phyloP scores from a whole-genome alignment of 176 grass and related monocot species.

The Coix lacrymajobi region DNA sequence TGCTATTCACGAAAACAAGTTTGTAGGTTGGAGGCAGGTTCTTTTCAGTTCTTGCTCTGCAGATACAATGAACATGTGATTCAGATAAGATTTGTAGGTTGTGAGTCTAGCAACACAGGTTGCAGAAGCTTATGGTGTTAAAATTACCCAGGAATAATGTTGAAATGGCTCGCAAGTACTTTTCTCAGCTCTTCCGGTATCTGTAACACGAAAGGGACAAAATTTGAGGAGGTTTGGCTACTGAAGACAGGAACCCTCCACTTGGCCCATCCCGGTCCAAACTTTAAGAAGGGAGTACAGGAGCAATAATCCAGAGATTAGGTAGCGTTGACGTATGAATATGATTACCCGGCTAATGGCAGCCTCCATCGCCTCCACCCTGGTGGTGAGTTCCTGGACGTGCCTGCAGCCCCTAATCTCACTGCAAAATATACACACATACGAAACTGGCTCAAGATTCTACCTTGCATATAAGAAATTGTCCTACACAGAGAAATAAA shows the following conservation, averaged over 20 bases:
- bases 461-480: neutral
- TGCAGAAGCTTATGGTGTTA: neutral
- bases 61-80: neutral
- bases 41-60: neutral
- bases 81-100: neutral
- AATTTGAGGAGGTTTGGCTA: neutral
- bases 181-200: conserved; percentile 13
- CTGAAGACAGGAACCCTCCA: neutral
- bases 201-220: neutral
- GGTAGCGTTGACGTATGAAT: neutral
- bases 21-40: conserved; percentile 25
- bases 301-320: neutral
- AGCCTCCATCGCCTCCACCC: neutral
- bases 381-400: conserved; percentile 7
- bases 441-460: neutral
- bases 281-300: neutral
- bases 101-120: neutral
- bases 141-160: conserved; percentile 2
- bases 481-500: neutral
- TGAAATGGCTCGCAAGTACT: conserved; percentile 19
- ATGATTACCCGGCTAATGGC: conserved; percentile 24
- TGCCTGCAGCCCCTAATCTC: conserved; percentile 33
- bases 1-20: conserved; percentile 16
- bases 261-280: neutral
- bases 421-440: neutral